Conservation (phyloP, 2,329 filamentous ascomycete genomes). For the Nigrospora sphaerica region DNA sequence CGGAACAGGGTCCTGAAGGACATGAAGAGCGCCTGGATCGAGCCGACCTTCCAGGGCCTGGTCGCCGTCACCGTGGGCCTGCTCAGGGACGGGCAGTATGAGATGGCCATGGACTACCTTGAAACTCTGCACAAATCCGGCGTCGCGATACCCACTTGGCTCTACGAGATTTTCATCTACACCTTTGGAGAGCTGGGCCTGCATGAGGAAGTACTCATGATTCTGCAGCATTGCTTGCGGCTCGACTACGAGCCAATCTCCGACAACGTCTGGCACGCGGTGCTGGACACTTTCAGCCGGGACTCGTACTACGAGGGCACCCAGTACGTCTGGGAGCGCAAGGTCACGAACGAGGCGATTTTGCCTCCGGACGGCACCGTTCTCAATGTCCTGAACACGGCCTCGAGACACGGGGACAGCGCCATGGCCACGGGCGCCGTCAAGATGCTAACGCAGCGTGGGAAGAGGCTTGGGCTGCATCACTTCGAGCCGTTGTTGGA, state of each 20-base stretch:
- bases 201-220: conserved; percentile 65
- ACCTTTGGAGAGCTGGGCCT: conserved; percentile 65
- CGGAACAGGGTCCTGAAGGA: conserved; percentile 64
- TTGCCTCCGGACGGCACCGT: conserved; percentile 59
- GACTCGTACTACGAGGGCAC: conserved; percentile 58
- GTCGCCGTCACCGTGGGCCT: conserved; percentile 66
- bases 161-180: conserved; percentile 72
- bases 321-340: conserved; percentile 62
- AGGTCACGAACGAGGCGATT: conserved; percentile 49
- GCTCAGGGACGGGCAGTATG: conserved; percentile 74
- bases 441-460: conserved; percentile 52
- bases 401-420: conserved; percentile 61
- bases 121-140: conserved; percentile 56
- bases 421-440: conserved; percentile 66
- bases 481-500: conserved; percentile 79
- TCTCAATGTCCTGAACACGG: conserved; percentile 63
- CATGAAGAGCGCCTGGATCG: conserved; percentile 69
- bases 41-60: conserved; percentile 52
- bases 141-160: conserved; percentile 57
- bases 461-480: conserved; percentile 49
- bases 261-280: conserved; percentile 57
- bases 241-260: conserved; percentile 30
- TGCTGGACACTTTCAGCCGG: conserved; percentile 69
- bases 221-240: conserved; percentile 53
- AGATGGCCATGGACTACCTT: conserved; percentile 67